Base-by-base conservation (phyloP, 164 flowering plant species). In the Macadamia tetraphylla region DNA sequence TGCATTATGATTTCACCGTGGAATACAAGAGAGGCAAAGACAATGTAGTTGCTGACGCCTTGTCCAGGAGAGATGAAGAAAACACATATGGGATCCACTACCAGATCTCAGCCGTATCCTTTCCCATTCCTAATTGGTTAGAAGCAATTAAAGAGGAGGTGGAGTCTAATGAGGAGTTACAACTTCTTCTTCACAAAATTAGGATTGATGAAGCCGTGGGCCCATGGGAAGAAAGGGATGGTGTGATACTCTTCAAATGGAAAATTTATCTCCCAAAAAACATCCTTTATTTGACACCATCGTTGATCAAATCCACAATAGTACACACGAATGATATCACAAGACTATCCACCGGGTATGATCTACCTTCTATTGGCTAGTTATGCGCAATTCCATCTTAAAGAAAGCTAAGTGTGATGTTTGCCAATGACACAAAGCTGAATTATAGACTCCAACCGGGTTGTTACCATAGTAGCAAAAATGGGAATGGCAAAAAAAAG, bases 401-500 rank as follows among this genome's bases (percentile, higher is more conserved):
- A 23, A 23, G 23, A 23, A 23, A 4, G 23, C 6, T 44, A 53
- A 64, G 42, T 57, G 73, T 42, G 29, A 14, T 2, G 13, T 64
- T 2, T 70, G 68, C 11, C 73, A 70, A 55, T 17, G 13, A 18
- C 11, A 44, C 58, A 58, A 64, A n/a, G 29, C 14, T 29, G 68
- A 64, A 15, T 43, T 5, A 1, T 58, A 31, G 1, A 18, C 64
- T 0, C 2, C 49, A 0, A 4, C 64, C 68, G 64, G 68, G 6
- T 18, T 58, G 3, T 23, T 23, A 23, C 23, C 23, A 23, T 23
- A 23, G 23, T 23, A 23, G 23, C 23, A 23, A 23, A 23, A 23
- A 23, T 0, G 23, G 23, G 23, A 23, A 23, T 23, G 23, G 23
- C 23, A 23, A 23, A 23, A 23, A 23, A 23, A 23, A 23, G 23